phyloP scores from a whole-genome alignment of 441 rosid species.

The Adansonia gregorii region DNA sequence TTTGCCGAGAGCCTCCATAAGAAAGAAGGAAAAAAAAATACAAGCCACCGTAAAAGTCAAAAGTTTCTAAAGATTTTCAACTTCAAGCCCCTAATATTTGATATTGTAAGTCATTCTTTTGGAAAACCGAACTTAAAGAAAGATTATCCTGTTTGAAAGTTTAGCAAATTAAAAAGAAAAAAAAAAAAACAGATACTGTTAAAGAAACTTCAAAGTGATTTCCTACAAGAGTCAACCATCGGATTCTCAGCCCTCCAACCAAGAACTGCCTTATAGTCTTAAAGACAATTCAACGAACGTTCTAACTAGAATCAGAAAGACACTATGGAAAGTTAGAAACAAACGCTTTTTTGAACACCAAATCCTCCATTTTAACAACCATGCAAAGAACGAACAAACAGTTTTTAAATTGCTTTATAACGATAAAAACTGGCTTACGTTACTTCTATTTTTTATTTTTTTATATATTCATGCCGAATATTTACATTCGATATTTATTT shows the following conservation, averaged over 20 bases:
- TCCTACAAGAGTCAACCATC: constrained; percentile 29
- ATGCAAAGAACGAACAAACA: constrained; percentile 8
- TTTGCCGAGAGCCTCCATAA: too few relatives aligned
- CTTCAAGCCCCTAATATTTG: background rate
- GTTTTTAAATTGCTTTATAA: background rate
- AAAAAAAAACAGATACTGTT: background rate
- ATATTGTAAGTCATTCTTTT: background rate
- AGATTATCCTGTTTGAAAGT: background rate
- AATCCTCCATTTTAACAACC: constrained; percentile 15
- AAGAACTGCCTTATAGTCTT: constrained; percentile 25
- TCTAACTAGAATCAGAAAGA: background rate
- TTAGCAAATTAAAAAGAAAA: background rate
- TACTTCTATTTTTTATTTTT: too few relatives aligned
- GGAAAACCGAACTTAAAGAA: background rate
- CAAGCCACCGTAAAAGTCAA: too few relatives aligned
- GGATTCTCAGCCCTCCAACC: constrained; percentile 28
- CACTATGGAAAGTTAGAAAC: background rate
- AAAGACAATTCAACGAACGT: constrained; percentile 30
- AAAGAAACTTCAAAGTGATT: constrained; percentile 7
- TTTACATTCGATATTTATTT: too few relatives aligned
- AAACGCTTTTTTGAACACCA: background rate
- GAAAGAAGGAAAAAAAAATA: too few relatives aligned
- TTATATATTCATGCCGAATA: background rate
- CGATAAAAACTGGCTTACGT: background rate
- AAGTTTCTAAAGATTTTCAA: too few relatives aligned